Conservation (phyloP, 495 filamentous ascomycete species). For the Penicillium soppii region DNA sequence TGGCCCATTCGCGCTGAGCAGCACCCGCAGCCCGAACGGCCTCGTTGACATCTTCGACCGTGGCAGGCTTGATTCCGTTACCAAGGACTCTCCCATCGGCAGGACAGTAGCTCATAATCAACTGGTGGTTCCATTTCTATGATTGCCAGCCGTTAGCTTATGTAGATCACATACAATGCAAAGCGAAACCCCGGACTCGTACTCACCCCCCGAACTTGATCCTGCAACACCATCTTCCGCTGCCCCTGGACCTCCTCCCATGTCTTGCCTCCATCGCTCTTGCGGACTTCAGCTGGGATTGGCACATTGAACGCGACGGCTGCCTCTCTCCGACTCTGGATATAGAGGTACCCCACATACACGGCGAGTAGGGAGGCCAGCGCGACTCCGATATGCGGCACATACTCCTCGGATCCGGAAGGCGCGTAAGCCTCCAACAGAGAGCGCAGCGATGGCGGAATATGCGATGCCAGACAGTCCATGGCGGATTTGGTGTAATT, state of each 20-base stretch:
- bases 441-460: conserved; percentile 26
- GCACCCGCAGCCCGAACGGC: conserved; percentile 69
- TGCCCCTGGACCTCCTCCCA: conserved; percentile 53
- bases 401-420: conserved; percentile 16
- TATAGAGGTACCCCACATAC: conserved; percentile 38
- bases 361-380: conserved; percentile 34
- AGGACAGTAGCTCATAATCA: conserved; percentile 73
- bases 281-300: conserved; percentile 54
- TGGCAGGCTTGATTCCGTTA: conserved; percentile 70
- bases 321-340: conserved; percentile 40
- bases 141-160: background rate
- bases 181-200: background rate
- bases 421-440: conserved; percentile 19
- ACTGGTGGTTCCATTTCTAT: conserved; percentile 43
- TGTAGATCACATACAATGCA: background rate
- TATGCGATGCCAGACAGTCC: conserved; percentile 25
- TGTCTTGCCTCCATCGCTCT: conserved; percentile 56
- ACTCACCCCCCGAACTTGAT: conserved; percentile 43
- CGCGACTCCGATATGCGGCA: conserved; percentile 26
- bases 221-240: conserved; percentile 46
- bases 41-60: conserved; percentile 74
- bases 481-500: conserved; percentile 25
- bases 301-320: conserved; percentile 58
- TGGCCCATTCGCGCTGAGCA: conserved; percentile 80
- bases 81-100: conserved; percentile 85